phyloP scores from a whole-genome alignment of 129 eudicot genomes.

The Sambucus nigra region DNA sequence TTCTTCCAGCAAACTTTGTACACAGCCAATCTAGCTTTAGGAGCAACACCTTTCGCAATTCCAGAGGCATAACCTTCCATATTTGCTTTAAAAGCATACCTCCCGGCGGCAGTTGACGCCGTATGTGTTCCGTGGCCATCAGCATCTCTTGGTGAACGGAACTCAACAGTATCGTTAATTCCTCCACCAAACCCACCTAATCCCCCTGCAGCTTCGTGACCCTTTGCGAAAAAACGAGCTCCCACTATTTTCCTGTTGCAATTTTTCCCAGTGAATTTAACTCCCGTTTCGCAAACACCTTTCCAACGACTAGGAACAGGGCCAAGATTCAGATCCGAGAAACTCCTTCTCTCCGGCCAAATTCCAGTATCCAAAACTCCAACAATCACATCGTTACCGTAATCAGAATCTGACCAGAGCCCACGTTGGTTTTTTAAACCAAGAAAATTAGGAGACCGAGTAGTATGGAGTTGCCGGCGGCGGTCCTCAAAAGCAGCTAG shows the following conservation, averaged over 20 bases:
- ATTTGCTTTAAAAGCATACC: slow-evolving; percentile 59
- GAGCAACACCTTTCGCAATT: slow-evolving; percentile 88
- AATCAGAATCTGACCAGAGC: slow-evolving; percentile 80
- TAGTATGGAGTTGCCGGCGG: slow-evolving; percentile 66
- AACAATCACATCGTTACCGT: slow-evolving; percentile 67
- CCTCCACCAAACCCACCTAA: slow-evolving; percentile 41
- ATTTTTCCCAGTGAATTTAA: slow-evolving; percentile 26
- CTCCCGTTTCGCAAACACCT: slow-evolving; percentile 56
- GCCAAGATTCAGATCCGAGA: slow-evolving; percentile 67
- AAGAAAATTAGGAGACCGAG: slow-evolving; percentile 72
- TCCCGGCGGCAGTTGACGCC: slow-evolving; percentile 84
- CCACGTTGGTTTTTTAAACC: slow-evolving; percentile 73
- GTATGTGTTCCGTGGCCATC: slow-evolving; percentile 95
- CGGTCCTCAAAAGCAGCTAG: slow-evolving; percentile 58
- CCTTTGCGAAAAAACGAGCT: slow-evolving; percentile 62
- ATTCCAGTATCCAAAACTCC: slow-evolving; percentile 78
- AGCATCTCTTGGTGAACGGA: slow-evolving; percentile 70
- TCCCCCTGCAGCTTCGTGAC: slow-evolving; percentile 63
- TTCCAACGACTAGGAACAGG: slow-evolving; percentile 70
- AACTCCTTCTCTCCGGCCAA: slow-evolving; percentile 85
- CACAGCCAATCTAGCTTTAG: slow-evolving; percentile 68
- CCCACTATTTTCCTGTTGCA: slow-evolving; percentile 64
- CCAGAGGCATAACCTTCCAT: slow-evolving; percentile 82
- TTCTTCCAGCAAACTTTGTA: slow-evolving; percentile 82
- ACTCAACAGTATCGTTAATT: slow-evolving; percentile 60